Base-by-base conservation (phyloP, 2,329 filamentous ascomycete genomes). In the Acephala macrosclerotiorum region DNA sequence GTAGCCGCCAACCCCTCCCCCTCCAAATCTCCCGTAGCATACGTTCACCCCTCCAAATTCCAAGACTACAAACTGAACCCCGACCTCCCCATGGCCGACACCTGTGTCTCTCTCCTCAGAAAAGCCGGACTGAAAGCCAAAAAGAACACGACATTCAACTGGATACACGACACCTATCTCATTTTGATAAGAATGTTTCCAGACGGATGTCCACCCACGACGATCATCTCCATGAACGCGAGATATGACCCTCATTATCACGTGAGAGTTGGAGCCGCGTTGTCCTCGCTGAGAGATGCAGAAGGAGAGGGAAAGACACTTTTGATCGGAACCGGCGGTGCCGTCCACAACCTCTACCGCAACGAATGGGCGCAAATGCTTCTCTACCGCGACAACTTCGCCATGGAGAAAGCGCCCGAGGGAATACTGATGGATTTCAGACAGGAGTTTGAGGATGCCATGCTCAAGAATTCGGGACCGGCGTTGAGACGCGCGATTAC, bases 101-200 rank as follows among this genome's bases (percentile, higher is more conserved):
- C 79, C 9, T 85, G 84, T 72, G 80, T 89, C 55, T 70, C 76
- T 0, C 77, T 87, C 60, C 80, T 91, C 1, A 69, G 76, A 4
- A 73, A 75, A 1, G 80, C 81, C 1, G 87, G 88, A 9, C 85
- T 91, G 76, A 79, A 85, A 38, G 86, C 82, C 1, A 73, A 76
- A 3, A 78, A 75, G 1, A 88, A 91, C 72, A 71, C 80, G 0
- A 80, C 73, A 0, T 91, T 91, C 69, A 86, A 91, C 73, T 91
- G 89, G 89, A 91, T 91, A 74, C 89, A 92, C 79, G 89, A 92
- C 76, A 90, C 87, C 0, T 91, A 87, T 73, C 82, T 91, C 2
- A 85, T 91, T 64, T 79, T 91, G 9, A 89, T 91, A 73, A 82
- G 88, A 61, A 91, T 92, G 89, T 91, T 91, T 69, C 89, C 89